Percentiles rank a stretch among this genome's conserved stretches.
phyloP scores from a whole-genome alignment of 192 early-diverging fungal species.

The Podila epicladia region DNA sequence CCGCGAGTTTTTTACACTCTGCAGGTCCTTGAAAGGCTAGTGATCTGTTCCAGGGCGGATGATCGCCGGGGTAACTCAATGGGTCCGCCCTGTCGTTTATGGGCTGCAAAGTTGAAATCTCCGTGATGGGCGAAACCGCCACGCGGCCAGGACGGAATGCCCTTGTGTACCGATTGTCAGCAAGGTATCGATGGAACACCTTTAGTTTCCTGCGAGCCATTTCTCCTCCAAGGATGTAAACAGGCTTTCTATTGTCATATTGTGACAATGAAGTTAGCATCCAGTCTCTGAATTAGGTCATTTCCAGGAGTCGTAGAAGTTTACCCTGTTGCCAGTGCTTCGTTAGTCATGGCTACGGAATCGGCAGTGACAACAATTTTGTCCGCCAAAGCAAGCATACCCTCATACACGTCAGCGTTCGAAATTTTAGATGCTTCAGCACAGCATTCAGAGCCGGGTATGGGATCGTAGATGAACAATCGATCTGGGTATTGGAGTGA shows the following conservation, averaged over 20 bases:
- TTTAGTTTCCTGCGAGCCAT: slow-evolving; percentile 5
- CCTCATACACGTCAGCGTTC: slow-evolving; percentile 21
- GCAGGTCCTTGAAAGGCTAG: slow-evolving; percentile 26
- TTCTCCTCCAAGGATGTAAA: slow-evolving; percentile 19
- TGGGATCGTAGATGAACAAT: slow-evolving; percentile 39
- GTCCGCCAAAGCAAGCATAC: slow-evolving; percentile 42
- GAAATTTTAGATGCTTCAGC: not conserved
- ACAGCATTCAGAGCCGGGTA: not conserved
- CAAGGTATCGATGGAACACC: slow-evolving; percentile 31
- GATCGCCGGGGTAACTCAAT: slow-evolving; percentile 43
- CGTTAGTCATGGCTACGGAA: slow-evolving; percentile 47
- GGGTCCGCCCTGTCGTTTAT: slow-evolving; percentile 31
- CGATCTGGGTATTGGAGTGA: slow-evolving; percentile 13
- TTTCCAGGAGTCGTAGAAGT: not conserved
- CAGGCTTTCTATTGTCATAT: slow-evolving; percentile 28
- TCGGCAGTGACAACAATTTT: slow-evolving; percentile 47
- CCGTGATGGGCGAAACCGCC: slow-evolving; percentile 1
- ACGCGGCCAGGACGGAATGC: slow-evolving; percentile 46
- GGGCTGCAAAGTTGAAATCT: not conserved
- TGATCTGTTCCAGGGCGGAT: slow-evolving; percentile 19
- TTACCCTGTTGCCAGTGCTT: slow-evolving; percentile 47
- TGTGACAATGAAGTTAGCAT: not conserved
- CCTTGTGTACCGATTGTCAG: slow-evolving; percentile 21
- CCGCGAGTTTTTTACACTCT: slow-evolving; percentile 16
- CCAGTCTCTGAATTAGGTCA: not conserved